Conservation (phyloP, 2,329 filamentous ascomycete species). For the Emmonsiellopsis sp. region DNA sequence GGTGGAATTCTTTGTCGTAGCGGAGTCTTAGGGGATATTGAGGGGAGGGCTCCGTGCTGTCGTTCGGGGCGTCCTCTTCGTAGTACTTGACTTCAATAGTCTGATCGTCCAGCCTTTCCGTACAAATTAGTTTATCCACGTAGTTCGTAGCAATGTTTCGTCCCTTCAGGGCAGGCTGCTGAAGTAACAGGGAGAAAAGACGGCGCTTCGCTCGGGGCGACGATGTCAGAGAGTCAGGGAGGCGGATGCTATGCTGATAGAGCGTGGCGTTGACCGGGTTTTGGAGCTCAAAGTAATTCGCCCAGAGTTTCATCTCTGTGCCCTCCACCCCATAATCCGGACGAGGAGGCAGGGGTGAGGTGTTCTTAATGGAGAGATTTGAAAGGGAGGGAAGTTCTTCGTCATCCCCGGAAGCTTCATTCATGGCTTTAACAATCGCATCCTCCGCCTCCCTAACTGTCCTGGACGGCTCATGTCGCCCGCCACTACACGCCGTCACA, state of each 20-base stretch:
- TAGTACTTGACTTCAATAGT: conserved; percentile 23
- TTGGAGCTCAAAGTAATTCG: conserved; percentile 29
- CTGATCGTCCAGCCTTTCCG: conserved; percentile 13
- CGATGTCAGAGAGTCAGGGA: conserved; percentile 14
- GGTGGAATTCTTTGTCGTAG: conserved; percentile 23
- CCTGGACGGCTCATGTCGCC: background rate
- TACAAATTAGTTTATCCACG: conserved; percentile 27
- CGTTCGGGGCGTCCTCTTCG: conserved; percentile 21
- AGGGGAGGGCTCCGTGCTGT: conserved; percentile 14
- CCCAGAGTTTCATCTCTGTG: conserved; percentile 21
- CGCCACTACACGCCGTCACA: no score
- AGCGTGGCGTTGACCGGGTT: conserved; percentile 25
- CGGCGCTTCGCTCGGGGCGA: conserved; percentile 36
- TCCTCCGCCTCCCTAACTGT: background rate
- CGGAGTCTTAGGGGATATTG: conserved; percentile 24
- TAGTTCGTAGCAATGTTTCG: conserved; percentile 31
- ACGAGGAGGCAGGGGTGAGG: conserved; percentile 14
- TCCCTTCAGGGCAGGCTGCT: conserved; percentile 18
- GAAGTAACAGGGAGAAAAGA: conserved; percentile 38
- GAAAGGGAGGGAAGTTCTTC: no score
- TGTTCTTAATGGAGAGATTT: background rate
- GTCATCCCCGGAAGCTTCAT: no score
- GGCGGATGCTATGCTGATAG: conserved; percentile 29
- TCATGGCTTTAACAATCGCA: no score
- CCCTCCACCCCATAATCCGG: conserved; percentile 28